Conservation (phyloP, 306 rosid genomes). For the peach (Prunus persica) region Prunus_persica_NCBIv2 NC_034009.1:30396501-30397000, state of each 20-base stretch:
- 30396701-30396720: background rate
- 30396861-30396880: background rate
- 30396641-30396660: slow-evolving; percentile 1
- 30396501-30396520: slow-evolving; percentile 95
- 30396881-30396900: background rate
- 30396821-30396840: background rate
- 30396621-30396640: slow-evolving; percentile 6
- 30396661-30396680: background rate
- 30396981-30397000: background rate
- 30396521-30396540: slow-evolving; percentile 95
- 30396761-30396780: background rate
- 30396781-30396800: background rate
- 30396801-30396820: background rate
- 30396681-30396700: background rate
- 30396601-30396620: slow-evolving; percentile 6
- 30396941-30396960: background rate
- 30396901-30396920: background rate
- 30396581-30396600: slow-evolving; percentile 61
- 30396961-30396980: background rate
- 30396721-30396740: background rate
- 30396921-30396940: background rate
- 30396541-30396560: slow-evolving; percentile 93
- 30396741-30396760: background rate
- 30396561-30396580: slow-evolving; percentile 93
- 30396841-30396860: background rate